Percentiles rank a stretch among this genome's conserved stretches.
Conservation (phyloP, 495 filamentous ascomycete genomes). For the Friedmanniomyces simplex region DNA sequence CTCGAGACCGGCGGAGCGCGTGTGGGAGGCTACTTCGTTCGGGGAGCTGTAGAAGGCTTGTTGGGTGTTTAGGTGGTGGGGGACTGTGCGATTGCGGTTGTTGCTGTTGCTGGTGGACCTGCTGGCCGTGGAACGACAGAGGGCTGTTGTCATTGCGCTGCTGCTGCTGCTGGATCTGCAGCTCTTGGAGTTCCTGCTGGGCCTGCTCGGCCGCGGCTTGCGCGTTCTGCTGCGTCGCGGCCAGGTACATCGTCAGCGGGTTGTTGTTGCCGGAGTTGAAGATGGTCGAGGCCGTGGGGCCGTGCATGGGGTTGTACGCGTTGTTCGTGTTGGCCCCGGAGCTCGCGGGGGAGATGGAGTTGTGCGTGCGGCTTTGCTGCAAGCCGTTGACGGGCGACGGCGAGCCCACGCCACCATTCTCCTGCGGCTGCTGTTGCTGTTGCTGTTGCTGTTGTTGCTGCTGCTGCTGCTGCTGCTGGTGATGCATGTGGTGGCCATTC, state of each 20-base stretch:
- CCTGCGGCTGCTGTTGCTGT: slow-evolving; percentile 29
- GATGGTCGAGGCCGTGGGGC: slow-evolving; percentile 54
- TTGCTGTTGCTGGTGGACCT: slow-evolving; percentile 33
- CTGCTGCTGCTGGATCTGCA: slow-evolving; percentile 12
- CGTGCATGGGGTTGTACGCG: slow-evolving; percentile 42
- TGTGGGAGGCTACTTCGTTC: slow-evolving; percentile 26
- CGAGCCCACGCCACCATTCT: slow-evolving; percentile 35
- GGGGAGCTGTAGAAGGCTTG: slow-evolving; percentile 31
- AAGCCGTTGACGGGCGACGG: slow-evolving; percentile 53
- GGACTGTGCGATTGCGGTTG: slow-evolving; percentile 43
- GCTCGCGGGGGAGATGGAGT: slow-evolving; percentile 59
- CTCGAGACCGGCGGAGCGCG: slow-evolving; percentile 7
- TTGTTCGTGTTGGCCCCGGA: slow-evolving; percentile 44
- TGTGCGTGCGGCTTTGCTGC: slow-evolving; percentile 44
- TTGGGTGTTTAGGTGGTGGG: slow-evolving; percentile 25
- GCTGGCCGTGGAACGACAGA: neutral
- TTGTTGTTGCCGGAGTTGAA: slow-evolving; percentile 72
- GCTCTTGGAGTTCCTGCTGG: slow-evolving; percentile 9
- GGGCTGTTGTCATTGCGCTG: slow-evolving; percentile 21
- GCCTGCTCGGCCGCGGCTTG: slow-evolving; percentile 38
- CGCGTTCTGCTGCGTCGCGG: slow-evolving; percentile 42
- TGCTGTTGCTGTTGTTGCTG: slow-evolving; percentile 46
- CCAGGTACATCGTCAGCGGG: slow-evolving; percentile 84
- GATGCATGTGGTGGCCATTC: slow-evolving; percentile 45
- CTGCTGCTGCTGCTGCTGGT: slow-evolving; percentile 38